Evolutionary conservation across 345 rosid genomes (phyloP).

Genomic region (Brassica napus): DNA sequence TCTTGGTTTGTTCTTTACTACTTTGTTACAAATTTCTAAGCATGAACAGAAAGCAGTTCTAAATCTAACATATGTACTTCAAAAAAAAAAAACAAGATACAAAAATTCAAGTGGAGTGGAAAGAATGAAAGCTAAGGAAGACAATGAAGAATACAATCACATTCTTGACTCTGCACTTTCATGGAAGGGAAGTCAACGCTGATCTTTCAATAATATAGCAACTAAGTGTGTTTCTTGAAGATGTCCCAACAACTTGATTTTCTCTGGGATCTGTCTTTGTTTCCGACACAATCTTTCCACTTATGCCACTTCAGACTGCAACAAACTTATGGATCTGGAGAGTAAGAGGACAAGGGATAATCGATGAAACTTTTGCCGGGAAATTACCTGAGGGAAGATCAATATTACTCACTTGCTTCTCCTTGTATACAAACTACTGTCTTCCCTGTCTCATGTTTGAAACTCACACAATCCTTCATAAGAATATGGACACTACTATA

Average conservation of each 20-base stretch:
- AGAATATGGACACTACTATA: conserved; percentile 38
- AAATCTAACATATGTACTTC: background rate
- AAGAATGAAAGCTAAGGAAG: background rate
- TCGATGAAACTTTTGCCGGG: background rate
- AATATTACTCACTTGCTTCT: background rate
- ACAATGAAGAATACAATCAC: conserved; percentile 6
- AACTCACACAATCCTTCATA: conserved; percentile 41
- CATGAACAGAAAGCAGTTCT: background rate
- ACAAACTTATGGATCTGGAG: background rate
- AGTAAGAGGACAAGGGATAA: background rate
- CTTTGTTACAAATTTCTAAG: background rate
- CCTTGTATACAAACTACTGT: conserved; percentile 8
- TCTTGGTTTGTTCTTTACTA: background rate
- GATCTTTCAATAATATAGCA: conserved; percentile 26
- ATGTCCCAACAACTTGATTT: conserved; percentile 31
- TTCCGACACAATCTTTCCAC: background rate
- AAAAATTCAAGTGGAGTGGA: background rate
- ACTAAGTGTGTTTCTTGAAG: conserved; percentile 42
- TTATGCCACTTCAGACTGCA: background rate
- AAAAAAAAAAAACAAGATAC: background rate
- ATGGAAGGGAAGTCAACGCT: conserved; percentile 24
- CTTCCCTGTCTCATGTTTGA: conserved; percentile 50
- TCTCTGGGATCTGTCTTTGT: background rate
- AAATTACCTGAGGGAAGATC: background rate
- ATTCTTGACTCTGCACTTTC: conserved; percentile 44